These are phyloP conservation scores for Daldinia sp. DNA, from an alignment of 2,329 filamentous ascomycete genomes.

Conservation along the genomic window DNA sequence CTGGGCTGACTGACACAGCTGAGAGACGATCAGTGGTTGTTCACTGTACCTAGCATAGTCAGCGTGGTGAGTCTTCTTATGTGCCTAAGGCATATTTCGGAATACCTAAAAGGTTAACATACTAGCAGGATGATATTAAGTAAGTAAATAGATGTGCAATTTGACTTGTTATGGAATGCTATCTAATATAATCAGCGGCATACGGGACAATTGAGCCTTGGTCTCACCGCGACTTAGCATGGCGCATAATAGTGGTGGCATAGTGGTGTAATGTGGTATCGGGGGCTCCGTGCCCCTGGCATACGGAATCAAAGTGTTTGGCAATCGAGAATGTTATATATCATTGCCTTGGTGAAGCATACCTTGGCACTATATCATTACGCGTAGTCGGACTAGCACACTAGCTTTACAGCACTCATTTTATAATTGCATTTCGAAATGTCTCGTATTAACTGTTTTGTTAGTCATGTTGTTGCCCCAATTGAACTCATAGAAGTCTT, in stretches of 20 bases:
- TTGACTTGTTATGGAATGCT: not conserved
- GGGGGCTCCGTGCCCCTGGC: not conserved
- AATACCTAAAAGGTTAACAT: constrained; percentile 11
- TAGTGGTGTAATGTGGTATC: not conserved
- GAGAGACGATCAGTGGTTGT: constrained; percentile 50
- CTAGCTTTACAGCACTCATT: not conserved
- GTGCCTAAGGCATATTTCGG: constrained; percentile 1
- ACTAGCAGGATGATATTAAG: constrained; percentile 21
- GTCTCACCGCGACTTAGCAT: constrained; percentile 5
- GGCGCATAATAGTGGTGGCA: constrained; percentile 4
- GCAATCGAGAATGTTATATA: not conserved
- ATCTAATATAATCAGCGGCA: constrained; percentile 22
- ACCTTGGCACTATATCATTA: not conserved
- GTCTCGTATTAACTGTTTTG: constrained; percentile 40
- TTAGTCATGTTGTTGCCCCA: constrained; percentile 40
- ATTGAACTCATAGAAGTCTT: constrained; percentile 42
- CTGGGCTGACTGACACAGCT: constrained; percentile 41
- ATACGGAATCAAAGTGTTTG: not conserved
- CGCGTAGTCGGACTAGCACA: not conserved
- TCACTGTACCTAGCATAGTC: constrained; percentile 45
- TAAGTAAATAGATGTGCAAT: constrained; percentile 10
- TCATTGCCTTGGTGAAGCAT: not conserved
- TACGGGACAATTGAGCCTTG: constrained; percentile 14
- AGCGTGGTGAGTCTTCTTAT: constrained; percentile 36
- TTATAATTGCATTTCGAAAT: not conserved